Conservation (phyloP, 768 basidiomycete genomes). For the Leccinum imitatum region DNA sequence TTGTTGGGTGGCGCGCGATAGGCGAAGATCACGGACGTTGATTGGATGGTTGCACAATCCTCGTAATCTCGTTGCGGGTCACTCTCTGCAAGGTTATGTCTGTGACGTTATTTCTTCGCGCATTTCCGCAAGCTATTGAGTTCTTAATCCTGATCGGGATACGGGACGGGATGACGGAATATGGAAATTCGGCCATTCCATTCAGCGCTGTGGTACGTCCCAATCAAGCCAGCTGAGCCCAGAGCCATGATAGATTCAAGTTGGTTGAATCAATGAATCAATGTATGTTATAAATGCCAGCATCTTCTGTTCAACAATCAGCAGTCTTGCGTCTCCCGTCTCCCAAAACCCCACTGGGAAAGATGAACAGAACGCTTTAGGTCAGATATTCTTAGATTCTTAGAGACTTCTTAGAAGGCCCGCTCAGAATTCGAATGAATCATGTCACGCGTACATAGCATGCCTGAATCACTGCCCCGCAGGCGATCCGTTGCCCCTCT, state of each 20-base stretch:
- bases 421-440: neutral
- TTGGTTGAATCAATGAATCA: neutral
- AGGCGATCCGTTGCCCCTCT: conserved; percentile 18
- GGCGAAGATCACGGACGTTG: conserved; percentile 26
- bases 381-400: neutral
- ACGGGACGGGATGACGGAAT: neutral
- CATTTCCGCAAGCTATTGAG: neutral
- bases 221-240: neutral
- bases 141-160: neutral
- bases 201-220: neutral
- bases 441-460: neutral
- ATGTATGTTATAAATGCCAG: neutral
- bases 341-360: conserved; percentile 31
- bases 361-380: conserved; percentile 2
- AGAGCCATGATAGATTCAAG: neutral
- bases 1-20: conserved; percentile 14
- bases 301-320: neutral
- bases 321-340: neutral
- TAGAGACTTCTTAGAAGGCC: no score
- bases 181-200: neutral
- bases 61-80: neutral
- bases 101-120: neutral
- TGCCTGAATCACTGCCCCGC: neutral
- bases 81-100: neutral
- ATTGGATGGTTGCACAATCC: conserved; percentile 5